Percentiles rank a stretch among this genome's conserved stretches.
phyloP scores from a whole-genome alignment of 768 basidiomycete genomes.

The Mycena polygramma region DNA sequence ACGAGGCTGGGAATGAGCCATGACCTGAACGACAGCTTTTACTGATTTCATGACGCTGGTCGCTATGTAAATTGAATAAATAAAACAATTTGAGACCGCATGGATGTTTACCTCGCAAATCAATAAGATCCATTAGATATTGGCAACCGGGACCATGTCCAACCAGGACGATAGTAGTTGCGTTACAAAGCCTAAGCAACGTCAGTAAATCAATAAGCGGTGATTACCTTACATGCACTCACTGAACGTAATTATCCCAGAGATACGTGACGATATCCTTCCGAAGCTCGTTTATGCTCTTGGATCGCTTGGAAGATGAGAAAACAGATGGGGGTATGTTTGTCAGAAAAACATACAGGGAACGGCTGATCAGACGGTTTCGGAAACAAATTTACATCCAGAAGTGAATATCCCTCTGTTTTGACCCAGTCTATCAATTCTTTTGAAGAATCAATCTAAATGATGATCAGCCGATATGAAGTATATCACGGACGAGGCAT shows the following conservation, averaged over 20 bases:
- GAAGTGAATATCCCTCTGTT: conserved; percentile 72
- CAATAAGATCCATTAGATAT: conserved; percentile 80
- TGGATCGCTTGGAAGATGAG: conserved; percentile 51
- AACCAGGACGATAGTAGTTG: conserved; percentile 81
- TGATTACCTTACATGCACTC: conserved; percentile 43
- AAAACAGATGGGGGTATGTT: not conserved
- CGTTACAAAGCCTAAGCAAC: conserved; percentile 72
- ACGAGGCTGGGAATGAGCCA: conserved; percentile 73
- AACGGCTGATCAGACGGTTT: conserved; percentile 59
- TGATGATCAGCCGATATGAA: conserved; percentile 18
- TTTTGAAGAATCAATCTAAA: conserved; percentile 89
- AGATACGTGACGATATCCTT: conserved; percentile 81
- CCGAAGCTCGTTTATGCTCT: conserved; percentile 58
- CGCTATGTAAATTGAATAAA: conserved; percentile 48
- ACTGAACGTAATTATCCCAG: conserved; percentile 99
- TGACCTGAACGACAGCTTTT: conserved; percentile 82
- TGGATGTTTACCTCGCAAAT: conserved; percentile 68
- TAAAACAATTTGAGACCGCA: not conserved
- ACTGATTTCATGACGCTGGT: conserved; percentile 72
- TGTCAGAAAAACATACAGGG: conserved; percentile 46
- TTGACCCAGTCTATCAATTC: conserved; percentile 84
- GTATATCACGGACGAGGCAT: not conserved
- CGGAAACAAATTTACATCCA: conserved; percentile 90
- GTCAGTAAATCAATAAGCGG: conserved; percentile 22
- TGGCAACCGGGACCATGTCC: conserved; percentile 91